Evolutionary conservation across 2,329 filamentous ascomycete species (phyloP).

Genomic region (Alternaria gaisen): DNA sequence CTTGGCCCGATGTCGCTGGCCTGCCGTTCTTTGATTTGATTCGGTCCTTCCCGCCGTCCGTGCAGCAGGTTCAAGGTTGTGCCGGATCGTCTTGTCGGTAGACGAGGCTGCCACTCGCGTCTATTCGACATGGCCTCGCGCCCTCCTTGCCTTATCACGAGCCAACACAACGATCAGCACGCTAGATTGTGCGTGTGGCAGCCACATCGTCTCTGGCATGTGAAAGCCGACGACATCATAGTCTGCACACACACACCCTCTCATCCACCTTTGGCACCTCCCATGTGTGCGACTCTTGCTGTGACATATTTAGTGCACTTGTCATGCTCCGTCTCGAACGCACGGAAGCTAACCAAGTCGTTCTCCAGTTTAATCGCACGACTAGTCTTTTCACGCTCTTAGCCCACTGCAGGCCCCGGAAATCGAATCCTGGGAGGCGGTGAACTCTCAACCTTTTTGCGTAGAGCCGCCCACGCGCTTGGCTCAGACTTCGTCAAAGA

Average conservation of each 20-base stretch:
- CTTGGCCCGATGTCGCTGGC: constrained; percentile 41
- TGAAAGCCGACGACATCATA: constrained; percentile 39
- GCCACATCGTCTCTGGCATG: constrained; percentile 30
- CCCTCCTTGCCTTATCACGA: constrained; percentile 36
- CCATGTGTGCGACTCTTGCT: constrained; percentile 19
- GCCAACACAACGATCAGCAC: constrained; percentile 30
- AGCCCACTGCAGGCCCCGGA: constrained; percentile 25
- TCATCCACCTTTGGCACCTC: background rate
- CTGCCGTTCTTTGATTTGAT: constrained; percentile 37
- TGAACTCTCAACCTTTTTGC: constrained; percentile 33
- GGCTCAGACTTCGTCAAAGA: constrained; percentile 27
- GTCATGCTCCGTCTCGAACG: constrained; percentile 27
- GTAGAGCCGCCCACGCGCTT: constrained; percentile 30
- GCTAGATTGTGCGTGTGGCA: constrained; percentile 18
- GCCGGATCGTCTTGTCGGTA: constrained; percentile 22
- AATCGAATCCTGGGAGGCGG: constrained; percentile 34
- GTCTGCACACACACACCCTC: too few species aligned
- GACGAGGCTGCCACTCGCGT: constrained; percentile 41
- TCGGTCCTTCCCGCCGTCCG: constrained; percentile 40
- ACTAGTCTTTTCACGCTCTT: constrained; percentile 27
- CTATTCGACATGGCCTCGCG: constrained; percentile 33
- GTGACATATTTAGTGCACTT: constrained; percentile 34
- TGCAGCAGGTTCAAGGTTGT: constrained; percentile 27
- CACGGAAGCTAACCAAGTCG: constrained; percentile 16
- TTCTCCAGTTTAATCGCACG: constrained; percentile 37